Base-by-base conservation (phyloP, 2,329 filamentous ascomycete genomes). In the Penicillium sp. region DNA sequence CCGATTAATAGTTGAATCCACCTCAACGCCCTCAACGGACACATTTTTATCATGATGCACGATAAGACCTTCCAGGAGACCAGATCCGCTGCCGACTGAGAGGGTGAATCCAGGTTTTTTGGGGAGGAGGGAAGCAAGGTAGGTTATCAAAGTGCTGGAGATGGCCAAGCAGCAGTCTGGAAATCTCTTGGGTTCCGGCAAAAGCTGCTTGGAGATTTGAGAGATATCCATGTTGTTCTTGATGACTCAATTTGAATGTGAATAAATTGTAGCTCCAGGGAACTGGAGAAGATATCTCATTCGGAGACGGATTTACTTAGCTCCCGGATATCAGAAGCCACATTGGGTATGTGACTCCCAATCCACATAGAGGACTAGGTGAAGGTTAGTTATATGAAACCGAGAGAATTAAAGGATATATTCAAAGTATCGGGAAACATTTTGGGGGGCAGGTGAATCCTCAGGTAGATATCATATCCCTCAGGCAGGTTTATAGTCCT, bases 11-110 rank as follows among this genome's bases (percentile, higher is more conserved):
- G 70, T 73, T 0, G 74, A 72, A 22, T 69, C 62, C 8, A 83
- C 80, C 58, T 84, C 81, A 0, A 82, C 75, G 1, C 80, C 80
- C 4, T 73, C 61, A 3, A 83, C 55, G 17, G 71, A 61, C 11
- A 74, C 45, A 2, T 59, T 42, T 3, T 60, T 54, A 30, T 69
- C 42, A 22, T 49, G 55, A 12, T 66, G 46, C 17, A 70, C 53
- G 26, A 82, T 67, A 6, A 78, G 61, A 2, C 71, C 71, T 68
- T 82, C 81, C 16, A 84, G 71, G 8, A 82, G 71, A 25, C 81
- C 81, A 41, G 70, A 78, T 43, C 81, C 81, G 59, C 77, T 77
- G 53, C 81, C 81, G 46, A 83, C 74, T 2, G 78, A 80, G 37
- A 80, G 64, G 14, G 68, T 70, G 57, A 67, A 70, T n/a, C 10